Evolutionary conservation across 306 rosid genomes (phyloP).

Genomic region (Medicago ruthenica): DNA sequence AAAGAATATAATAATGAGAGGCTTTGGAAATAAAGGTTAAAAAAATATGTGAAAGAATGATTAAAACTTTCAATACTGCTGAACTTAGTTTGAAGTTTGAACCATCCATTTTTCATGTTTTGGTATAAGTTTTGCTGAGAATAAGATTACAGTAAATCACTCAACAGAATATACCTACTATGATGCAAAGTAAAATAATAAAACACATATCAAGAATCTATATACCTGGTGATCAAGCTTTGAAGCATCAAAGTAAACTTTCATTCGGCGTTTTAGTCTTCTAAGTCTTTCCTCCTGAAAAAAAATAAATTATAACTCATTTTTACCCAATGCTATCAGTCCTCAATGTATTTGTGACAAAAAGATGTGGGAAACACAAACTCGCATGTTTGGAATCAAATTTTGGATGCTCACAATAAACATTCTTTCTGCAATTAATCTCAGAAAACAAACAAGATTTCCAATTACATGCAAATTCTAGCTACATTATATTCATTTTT

Average conservation of each 20-base stretch:
- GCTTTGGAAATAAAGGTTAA: constrained; percentile 25
- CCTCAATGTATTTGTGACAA: not conserved
- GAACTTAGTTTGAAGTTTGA: constrained; percentile 1
- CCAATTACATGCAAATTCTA: not conserved
- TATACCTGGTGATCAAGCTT: constrained; percentile 79
- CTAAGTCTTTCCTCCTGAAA: constrained; percentile 74
- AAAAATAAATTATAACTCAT: constrained; percentile 11
- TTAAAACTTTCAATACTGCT: not conserved
- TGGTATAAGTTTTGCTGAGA: not conserved
- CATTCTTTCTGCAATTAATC: not conserved
- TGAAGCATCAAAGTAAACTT: constrained; percentile 75
- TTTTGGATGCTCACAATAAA: not conserved
- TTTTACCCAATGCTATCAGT: not conserved
- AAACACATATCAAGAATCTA: not conserved
- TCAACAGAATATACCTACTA: constrained; percentile 4
- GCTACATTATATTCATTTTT: not conserved
- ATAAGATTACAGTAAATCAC: constrained; percentile 13
- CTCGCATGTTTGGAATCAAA: constrained; percentile 8
- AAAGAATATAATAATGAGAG: constrained; percentile 42
- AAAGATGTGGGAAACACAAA: not conserved
- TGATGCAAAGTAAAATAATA: constrained; percentile 17
- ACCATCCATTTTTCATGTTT: constrained; percentile 5
- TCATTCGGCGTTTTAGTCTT: constrained; percentile 70
- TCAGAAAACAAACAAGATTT: constrained; percentile 31
- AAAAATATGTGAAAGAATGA: not conserved